Percentiles rank a stretch among this genome's conserved stretches.
These are phyloP conservation scores for Metrosideros polymorpha DNA, from an alignment of 441 rosid genomes.

Conservation along the genomic window DNA sequence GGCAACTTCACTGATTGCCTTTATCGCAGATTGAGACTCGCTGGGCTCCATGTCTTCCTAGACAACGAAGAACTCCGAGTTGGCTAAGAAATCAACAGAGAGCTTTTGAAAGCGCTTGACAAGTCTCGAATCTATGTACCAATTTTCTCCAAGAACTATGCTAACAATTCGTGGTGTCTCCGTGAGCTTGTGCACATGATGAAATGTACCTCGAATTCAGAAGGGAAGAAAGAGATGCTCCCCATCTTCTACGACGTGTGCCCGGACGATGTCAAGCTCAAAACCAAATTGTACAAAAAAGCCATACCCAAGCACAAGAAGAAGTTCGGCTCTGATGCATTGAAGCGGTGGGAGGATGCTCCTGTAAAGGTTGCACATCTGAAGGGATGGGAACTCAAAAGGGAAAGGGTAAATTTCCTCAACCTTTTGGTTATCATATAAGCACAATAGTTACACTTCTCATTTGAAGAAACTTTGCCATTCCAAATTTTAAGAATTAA, in stretches of 20 bases:
- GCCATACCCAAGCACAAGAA: not conserved
- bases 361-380: not conserved
- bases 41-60: not conserved
- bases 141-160: not conserved
- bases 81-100: not conserved
- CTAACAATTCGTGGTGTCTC: not conserved
- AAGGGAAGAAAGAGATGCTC: not conserved
- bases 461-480: not conserved
- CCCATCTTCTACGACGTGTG: not conserved
- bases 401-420: not conserved
- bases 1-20: not conserved
- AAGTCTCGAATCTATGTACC: not conserved
- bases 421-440: not conserved
- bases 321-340: not conserved
- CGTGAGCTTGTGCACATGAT: fast-evolving
- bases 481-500: not conserved
- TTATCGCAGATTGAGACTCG: fast-evolving
- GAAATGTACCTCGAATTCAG: fast-evolving
- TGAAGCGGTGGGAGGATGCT: not conserved
- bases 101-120: not conserved
- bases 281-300: not conserved
- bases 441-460: not conserved
- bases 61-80: not conserved
- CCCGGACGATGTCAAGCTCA: fast-evolving
- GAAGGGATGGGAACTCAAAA: not conserved